Percentiles rank a stretch among this genome's conserved stretches.
These are phyloP conservation scores for Ambrosia trifida DNA, from an alignment of 129 eudicot genomes.

Conservation along the genomic window DNA sequence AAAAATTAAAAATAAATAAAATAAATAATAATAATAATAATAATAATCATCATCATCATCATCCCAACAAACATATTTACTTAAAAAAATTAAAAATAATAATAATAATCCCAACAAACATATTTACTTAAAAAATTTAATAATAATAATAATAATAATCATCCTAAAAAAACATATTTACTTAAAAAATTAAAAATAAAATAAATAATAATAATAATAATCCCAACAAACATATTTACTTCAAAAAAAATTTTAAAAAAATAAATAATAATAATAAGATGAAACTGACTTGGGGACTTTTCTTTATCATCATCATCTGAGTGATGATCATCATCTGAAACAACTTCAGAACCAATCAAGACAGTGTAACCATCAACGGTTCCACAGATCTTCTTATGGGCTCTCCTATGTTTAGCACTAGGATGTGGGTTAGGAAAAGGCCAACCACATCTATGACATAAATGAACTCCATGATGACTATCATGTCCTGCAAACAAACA, in stretches of 20 bases:
- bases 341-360: constrained; percentile 40
- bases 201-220: too few species aligned
- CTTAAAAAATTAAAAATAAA: too few species aligned
- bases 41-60: constrained; percentile 60
- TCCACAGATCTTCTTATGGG: constrained; percentile 95
- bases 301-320: constrained; percentile 56
- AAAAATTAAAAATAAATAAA: not conserved
- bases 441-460: constrained; percentile 90
- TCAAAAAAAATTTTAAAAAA: too few species aligned
- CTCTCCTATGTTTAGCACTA: constrained; percentile 77
- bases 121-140: too few species aligned
- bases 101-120: too few species aligned
- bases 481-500: constrained; percentile 49
- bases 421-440: constrained; percentile 86
- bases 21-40: not conserved
- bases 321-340: constrained; percentile 52
- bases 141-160: too few species aligned
- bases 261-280: not conserved
- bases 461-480: constrained; percentile 53
- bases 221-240: too few species aligned
- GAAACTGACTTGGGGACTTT: constrained; percentile 57
- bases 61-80: too few species aligned
- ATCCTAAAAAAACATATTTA: too few species aligned
- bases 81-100: too few species aligned
- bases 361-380: constrained; percentile 60